Evolutionary conservation across 2,329 filamentous ascomycete genomes (phyloP), one percentile per base, ranked within the genome.

Genomic region (Scedosporium minutisporum): DNA sequence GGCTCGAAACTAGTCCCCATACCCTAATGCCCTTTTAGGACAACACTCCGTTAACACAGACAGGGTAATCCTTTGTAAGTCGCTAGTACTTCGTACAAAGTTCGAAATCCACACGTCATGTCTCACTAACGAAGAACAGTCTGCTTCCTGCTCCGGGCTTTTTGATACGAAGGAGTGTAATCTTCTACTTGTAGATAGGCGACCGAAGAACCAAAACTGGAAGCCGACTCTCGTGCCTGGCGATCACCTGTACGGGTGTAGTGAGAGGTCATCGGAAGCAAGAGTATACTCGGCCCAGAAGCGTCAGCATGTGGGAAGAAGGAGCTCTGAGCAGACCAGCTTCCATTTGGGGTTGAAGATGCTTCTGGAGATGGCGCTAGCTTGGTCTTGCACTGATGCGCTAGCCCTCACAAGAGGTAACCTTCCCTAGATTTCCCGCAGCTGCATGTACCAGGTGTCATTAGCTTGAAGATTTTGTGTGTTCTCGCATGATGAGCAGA

Each of bases 361-460:
- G 33, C 33, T 38, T 38, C 33, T 38, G 33, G 33, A 38, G 33
- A 38, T 38, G 33, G 33, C 33, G 18, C 44, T 18, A 48, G 44
- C 44, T 48, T 48, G 44, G 44, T 21, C 44, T 48, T 48, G 33
- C 10, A 38, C 12, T 38, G 10, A 38, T 38, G 33, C 33, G 33
- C 33, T 38, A 38, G 33, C 33, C 33, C 10, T 38, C 33, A 3
- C 33, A 38, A 48, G 16, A 48, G 44, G 44, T 48, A 21, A 23
- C 23, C 51, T 55, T 55, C 51, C 51, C 51, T 55, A 55, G 51
- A 55, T 55, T 55, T 55, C 51, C 51, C 51, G 51, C 51, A 55
- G 18, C 23, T 55, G 51, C 51, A 55, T 14, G 51, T 55, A 55
- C 23, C 51, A 55, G 12, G 18, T 23, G 51, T 18, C 23, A 27